A percentile compares a stretch with the other conserved stretches of the same genome.
Conservation (phyloP, 805 yeast species). For the Zygoascus tannicola region DNA sequence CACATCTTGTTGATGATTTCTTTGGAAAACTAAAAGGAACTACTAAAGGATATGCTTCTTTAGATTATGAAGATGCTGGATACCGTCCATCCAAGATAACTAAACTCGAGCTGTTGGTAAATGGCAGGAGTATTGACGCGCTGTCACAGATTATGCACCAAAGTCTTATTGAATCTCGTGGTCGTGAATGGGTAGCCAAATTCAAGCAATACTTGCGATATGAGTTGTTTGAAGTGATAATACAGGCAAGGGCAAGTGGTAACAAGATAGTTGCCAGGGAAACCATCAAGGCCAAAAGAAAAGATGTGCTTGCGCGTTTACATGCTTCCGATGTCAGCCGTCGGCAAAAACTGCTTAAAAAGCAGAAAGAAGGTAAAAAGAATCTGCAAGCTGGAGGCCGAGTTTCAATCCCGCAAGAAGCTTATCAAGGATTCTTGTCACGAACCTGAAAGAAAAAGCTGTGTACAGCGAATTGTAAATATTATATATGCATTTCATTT, state of each 20-base stretch:
- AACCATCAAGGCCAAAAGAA: constrained; percentile 85
- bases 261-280: constrained; percentile 79
- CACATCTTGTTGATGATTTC: constrained; percentile 89
- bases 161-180: constrained; percentile 62
- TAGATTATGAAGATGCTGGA: constrained; percentile 92
- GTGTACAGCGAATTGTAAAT: too few relatives aligned
- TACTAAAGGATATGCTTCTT: constrained; percentile 86
- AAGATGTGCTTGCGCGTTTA: constrained; percentile 86
- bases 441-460: too few relatives aligned
- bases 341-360: constrained; percentile 74
- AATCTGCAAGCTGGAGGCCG: constrained; percentile 70
- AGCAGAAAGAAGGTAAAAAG: constrained; percentile 92
- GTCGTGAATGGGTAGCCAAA: constrained; percentile 72
- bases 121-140: constrained; percentile 86
- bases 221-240: constrained; percentile 85
- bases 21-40: constrained; percentile 87
- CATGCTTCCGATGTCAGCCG: constrained; percentile 92
- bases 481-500: constrained; percentile 1
- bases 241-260: constrained; percentile 73
- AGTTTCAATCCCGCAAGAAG: constrained; percentile 71
- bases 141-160: constrained; percentile 83
- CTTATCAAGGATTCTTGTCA: constrained; percentile 73
- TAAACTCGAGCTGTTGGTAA: constrained; percentile 80
- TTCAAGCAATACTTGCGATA: constrained; percentile 71
- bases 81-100: constrained; percentile 71